A percentile compares a stretch with the other conserved stretches of the same genome.
phyloP scores from a whole-genome alignment of 2,329 filamentous ascomycete genomes.

The Fonsecaea nubica region DNA sequence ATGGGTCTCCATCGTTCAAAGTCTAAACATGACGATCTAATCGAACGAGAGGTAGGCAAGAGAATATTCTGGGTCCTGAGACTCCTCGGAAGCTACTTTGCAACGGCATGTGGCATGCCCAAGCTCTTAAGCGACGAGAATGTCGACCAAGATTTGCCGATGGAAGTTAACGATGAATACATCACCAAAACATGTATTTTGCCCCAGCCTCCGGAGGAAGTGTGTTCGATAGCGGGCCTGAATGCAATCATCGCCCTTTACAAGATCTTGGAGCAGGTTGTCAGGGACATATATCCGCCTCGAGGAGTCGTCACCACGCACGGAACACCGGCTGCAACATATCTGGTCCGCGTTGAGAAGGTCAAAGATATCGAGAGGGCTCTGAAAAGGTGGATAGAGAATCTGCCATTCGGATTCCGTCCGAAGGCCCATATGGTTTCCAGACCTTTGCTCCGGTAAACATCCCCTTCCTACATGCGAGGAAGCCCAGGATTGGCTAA shows the following conservation, averaged over 20 bases:
- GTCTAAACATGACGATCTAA: slow-evolving; percentile 2
- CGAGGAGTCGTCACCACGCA: slow-evolving; percentile 13
- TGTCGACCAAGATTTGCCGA: slow-evolving; percentile 17
- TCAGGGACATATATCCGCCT: slow-evolving; percentile 15
- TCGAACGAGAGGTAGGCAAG: slow-evolving; percentile 8
- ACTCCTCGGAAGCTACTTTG: slow-evolving; percentile 13
- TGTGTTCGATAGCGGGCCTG: slow-evolving; percentile 10
- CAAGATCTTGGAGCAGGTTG: slow-evolving; percentile 16
- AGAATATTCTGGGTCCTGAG: slow-evolving; percentile 16
- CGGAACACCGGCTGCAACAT: slow-evolving; percentile 5
- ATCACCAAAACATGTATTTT: slow-evolving; percentile 7
- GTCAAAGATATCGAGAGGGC: slow-evolving; percentile 13
- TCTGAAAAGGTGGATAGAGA: slow-evolving; percentile 12
- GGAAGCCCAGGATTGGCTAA: background rate
- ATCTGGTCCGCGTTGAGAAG: slow-evolving; percentile 16
- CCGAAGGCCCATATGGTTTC: background rate
- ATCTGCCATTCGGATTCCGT: slow-evolving; percentile 12
- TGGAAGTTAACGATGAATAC: slow-evolving; percentile 13
- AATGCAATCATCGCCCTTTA: slow-evolving; percentile 14
- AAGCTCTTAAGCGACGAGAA: slow-evolving; percentile 13
- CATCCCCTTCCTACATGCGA: background rate
- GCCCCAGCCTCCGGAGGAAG: slow-evolving; percentile 8
- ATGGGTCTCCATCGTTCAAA: slow-evolving; percentile 20
- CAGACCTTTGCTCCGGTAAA: slow-evolving; percentile 13
- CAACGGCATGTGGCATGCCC: slow-evolving; percentile 14